Evolutionary conservation across 2,329 filamentous ascomycete genomes (phyloP), one percentile per base, ranked within the genome.

Genomic region (Fusarium liriodendri): DNA sequence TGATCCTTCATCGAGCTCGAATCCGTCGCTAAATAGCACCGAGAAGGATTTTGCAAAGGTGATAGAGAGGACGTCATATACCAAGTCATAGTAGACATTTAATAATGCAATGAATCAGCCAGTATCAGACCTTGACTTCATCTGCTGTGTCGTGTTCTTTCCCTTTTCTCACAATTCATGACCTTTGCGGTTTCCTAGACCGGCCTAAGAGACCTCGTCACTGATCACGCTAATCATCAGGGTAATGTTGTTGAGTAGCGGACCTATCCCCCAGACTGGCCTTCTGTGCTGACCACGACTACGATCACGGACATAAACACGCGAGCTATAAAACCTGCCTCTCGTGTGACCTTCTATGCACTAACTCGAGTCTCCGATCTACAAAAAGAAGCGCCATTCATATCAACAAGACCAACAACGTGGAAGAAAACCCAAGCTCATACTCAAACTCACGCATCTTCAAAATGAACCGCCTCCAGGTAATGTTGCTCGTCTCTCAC

Each of bases 1-100:
- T 13, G 60, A 76, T 25, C 72, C 70, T n/a, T 18, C 67, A 5
- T 63, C 68, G 2, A 80, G 77, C 50, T 69, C 72, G 6, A 79
- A 71, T 58, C 72, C 76, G 3, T 81, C 79, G 4, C 45, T 80
- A 18, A 76, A 73, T 22, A 80, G 80, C 32, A 71, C 74, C 1
- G 77, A 81, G 6, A 80, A 79, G 40, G 79, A 78, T 1, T 72
- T 72, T 57, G 20, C 45, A 5, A 72, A 62, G 32, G 64, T 63
- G 11, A 32, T 35, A 3, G 60, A 63, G 16, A 75, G 66, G 27
- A 65, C 47, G 7, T 18, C 63, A 3, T 71, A 77, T 57, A 27
- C 33, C 8, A 58, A 58, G 35, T 38, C 32, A 58, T 58, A 37
- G 55, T 27, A 13, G 10, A 58, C 33, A 32, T 6, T 32, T 32